Conservation (phyloP, 441 rosid species). For the Adansonia madagascariensis region DNA sequence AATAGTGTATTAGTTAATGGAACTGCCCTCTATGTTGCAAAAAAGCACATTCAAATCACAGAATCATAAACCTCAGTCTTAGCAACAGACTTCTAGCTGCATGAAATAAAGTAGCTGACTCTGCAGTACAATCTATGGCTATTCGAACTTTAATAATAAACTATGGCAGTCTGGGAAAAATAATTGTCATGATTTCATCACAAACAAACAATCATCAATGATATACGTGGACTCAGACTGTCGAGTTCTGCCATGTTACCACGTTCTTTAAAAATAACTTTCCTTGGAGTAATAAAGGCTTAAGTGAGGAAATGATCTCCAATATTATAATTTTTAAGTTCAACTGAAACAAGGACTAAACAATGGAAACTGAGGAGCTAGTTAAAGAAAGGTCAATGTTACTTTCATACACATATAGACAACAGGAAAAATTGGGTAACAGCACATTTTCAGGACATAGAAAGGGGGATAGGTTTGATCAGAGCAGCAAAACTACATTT, state of each 20-base stretch:
- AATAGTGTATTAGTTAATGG: not conserved
- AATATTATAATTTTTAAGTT: not conserved
- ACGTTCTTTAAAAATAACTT: not conserved
- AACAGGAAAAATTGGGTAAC: not conserved
- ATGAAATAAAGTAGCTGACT: not conserved
- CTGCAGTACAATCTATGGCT: not conserved
- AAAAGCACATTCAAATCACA: not conserved
- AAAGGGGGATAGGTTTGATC: not conserved
- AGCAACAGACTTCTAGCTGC: not conserved
- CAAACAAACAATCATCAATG: not conserved
- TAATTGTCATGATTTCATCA: not conserved
- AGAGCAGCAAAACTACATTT: conserved; percentile 6
- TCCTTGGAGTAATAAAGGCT: not conserved
- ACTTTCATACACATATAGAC: not conserved
- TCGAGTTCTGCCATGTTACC: not conserved
- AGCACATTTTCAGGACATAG: not conserved
- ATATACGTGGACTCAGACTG: not conserved
- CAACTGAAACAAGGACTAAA: not conserved
- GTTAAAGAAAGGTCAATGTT: not conserved
- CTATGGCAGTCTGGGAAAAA: not conserved
- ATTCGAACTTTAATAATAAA: not conserved
- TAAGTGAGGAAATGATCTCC: not conserved
- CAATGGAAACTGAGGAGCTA: not conserved
- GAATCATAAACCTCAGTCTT: not conserved
- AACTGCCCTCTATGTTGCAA: not conserved